A percentile compares a stretch with the other conserved stretches of the same genome.
phyloP scores from a whole-genome alignment of 352 stramenopile genomes.

The Pythium biforme region DNA sequence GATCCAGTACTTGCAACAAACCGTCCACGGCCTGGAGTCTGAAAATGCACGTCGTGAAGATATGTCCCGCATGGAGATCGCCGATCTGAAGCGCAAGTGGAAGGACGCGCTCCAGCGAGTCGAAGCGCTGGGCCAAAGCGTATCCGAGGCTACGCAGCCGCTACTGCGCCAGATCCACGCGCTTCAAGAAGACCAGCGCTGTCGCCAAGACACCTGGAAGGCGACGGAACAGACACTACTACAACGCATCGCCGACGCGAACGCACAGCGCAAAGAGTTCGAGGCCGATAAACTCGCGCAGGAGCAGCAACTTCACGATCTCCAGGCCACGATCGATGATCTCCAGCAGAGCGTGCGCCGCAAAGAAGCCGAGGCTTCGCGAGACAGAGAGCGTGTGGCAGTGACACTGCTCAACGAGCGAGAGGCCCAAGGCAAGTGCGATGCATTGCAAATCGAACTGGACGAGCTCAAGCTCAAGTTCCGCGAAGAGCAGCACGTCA shows the following conservation, averaged over 20 bases:
- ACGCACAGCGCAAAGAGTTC: conserved; percentile 29
- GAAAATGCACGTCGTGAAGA: conserved; percentile 63
- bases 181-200: conserved; percentile 65
- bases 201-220: conserved; percentile 57
- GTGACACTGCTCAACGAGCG: conserved; percentile 31
- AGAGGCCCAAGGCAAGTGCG: conserved; percentile 37
- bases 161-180: conserved; percentile 68
- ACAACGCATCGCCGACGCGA: conserved; percentile 42
- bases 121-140: conserved; percentile 61
- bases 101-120: conserved; percentile 68
- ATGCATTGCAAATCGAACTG: conserved; percentile 48
- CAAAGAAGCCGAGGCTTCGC: conserved; percentile 32
- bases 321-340: conserved; percentile 36
- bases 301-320: conserved; percentile 38
- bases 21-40: conserved; percentile 47
- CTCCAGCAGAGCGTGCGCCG: conserved; percentile 32
- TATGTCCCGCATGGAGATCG: conserved; percentile 48
- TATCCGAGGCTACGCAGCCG: conserved; percentile 75
- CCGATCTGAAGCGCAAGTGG: conserved; percentile 76
- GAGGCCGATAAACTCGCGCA: conserved; percentile 44
- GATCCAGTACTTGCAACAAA: conserved; percentile 61
- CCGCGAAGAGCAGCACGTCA: conserved; percentile 31
- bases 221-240: conserved; percentile 43
- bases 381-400: conserved; percentile 38
- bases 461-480: conserved; percentile 46